Evolutionary conservation across 768 basidiomycete species (phyloP).

Genomic region (Phanerodontia chrysosporium): DNA sequence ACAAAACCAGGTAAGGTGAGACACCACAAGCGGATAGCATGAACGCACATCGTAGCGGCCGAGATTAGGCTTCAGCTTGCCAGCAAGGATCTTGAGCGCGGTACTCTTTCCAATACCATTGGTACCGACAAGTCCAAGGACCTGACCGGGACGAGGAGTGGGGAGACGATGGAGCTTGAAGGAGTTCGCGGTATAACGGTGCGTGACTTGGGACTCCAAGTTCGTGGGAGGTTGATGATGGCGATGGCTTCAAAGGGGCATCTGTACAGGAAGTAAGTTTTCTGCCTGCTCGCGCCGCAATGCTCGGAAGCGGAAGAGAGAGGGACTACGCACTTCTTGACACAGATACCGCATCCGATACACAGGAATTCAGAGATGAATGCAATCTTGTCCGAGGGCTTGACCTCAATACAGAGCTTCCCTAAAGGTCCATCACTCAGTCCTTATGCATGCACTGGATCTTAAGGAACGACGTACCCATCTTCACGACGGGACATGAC

Average conservation of each 20-base stretch:
- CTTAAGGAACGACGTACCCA: slow-evolving; percentile 56
- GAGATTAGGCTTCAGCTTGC: slow-evolving; percentile 96
- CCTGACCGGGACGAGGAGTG: slow-evolving; percentile 95
- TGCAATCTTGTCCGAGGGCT: slow-evolving; percentile 92
- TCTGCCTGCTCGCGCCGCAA: background rate
- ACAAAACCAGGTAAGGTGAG: slow-evolving; percentile 6
- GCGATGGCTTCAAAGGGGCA: slow-evolving; percentile 99
- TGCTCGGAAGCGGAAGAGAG: background rate
- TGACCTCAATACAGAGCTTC: slow-evolving; percentile 98
- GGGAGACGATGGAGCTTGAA: slow-evolving; percentile 99
- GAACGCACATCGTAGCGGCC: slow-evolving; percentile 86
- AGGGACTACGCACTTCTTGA: slow-evolving; percentile 79
- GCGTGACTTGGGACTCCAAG: slow-evolving; percentile 91
- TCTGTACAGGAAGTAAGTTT: slow-evolving; percentile 37
- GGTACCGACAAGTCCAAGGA: slow-evolving; percentile 96
- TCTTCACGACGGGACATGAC: slow-evolving; percentile 96
- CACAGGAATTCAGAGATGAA: slow-evolving; percentile 99
- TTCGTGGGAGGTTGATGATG: slow-evolving; percentile 99
- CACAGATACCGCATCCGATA: slow-evolving; percentile 99
- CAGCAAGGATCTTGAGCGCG: slow-evolving; percentile 92
- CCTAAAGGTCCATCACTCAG: slow-evolving; percentile 40
- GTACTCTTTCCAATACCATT: slow-evolving; percentile 99
- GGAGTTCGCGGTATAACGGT: slow-evolving; percentile 96
- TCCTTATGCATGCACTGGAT: background rate
- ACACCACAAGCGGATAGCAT: background rate